Base-by-base conservation (phyloP, 2,329 filamentous ascomycete species). In the Helminthosporium solani region DNA sequence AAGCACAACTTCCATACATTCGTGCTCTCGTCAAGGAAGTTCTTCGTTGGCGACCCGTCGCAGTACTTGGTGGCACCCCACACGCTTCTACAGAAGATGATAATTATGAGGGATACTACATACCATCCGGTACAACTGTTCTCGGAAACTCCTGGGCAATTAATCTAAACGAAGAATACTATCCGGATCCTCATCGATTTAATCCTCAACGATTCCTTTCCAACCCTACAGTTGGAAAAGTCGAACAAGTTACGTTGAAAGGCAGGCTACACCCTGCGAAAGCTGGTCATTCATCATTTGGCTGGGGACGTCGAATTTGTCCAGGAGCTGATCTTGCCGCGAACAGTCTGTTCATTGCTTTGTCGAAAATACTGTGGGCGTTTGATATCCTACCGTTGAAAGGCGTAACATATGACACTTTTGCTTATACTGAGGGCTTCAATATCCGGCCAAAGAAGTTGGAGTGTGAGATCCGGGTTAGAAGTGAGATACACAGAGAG, bases 51-150 rank as follows among this genome's bases (percentile, higher is more conserved):
- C 60, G 66, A 2, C 66, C 66, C 12, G 68, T 72, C 21, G 71
- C 72, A 2, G 74, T 76, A 0, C 57, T 75, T 0, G 66, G 66
- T 14, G 75, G 73, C 0, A 71, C 74, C 1, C 77, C 76, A 0
- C 77, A 80, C 45, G 75, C 75, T 0, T 68, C 71, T 0, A 75
- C 72, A 1, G 68, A 73, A 21, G 76, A 80, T 35, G 77, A 80
- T 45, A 58, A 64, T 11, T 80, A 77, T 54, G 68, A 72, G 34
- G 76, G 75, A 14, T 78, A 75, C 52, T 61, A 70, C 12, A 77
- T 81, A 19, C 77, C 78, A 2, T 67, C 71, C 2, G 76, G 73
- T 0, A 77, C 78, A 0, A 73, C 70, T 0, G 62, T 81, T 0
- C 47, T 75, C 1, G 68, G 67, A 7, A 76, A 76, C 49, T 68